Percentiles rank a stretch among this genome's conserved stretches.
phyloP scores from a whole-genome alignment of 2,329 filamentous ascomycete genomes.

The Aspergillus flavus region DNA sequence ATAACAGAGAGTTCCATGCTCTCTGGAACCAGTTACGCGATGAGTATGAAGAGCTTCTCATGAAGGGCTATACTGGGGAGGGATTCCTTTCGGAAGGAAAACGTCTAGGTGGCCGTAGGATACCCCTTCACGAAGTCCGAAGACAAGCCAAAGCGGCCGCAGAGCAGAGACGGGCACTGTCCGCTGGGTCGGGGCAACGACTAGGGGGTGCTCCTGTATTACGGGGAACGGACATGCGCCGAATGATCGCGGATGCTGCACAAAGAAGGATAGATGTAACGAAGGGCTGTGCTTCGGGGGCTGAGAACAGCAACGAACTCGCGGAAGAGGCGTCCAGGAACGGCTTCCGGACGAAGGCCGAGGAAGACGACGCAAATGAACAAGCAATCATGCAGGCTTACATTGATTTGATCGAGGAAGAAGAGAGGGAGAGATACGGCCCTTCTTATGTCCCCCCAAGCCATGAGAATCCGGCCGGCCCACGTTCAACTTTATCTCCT shows the following conservation, averaged over 20 bases:
- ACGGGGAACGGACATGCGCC: conserved; percentile 69
- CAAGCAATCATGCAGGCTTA: conserved; percentile 81
- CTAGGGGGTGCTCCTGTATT: conserved; percentile 66
- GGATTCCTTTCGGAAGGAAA: conserved; percentile 78
- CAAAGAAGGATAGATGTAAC: conserved; percentile 68
- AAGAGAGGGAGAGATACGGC: conserved; percentile 65
- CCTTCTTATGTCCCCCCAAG: conserved; percentile 57
- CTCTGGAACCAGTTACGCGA: conserved; percentile 89
- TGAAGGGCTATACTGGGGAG: conserved; percentile 88
- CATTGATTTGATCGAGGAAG: conserved; percentile 84
- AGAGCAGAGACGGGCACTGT: conserved; percentile 65
- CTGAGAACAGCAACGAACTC: conserved; percentile 67
- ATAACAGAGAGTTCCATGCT: conserved; percentile 79
- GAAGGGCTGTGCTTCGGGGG: conserved; percentile 75
- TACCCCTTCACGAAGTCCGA: conserved; percentile 73
- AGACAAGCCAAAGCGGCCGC: conserved; percentile 73
- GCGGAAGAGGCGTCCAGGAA: conserved; percentile 67
- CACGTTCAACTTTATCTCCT: conserved; percentile 41
- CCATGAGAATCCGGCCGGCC: conserved; percentile 55
- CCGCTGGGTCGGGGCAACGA: conserved; percentile 67
- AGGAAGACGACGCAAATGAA: conserved; percentile 88
- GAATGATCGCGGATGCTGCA: conserved; percentile 71
- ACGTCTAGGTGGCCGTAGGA: conserved; percentile 66
- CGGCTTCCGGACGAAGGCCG: conserved; percentile 80
- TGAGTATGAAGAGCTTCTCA: conserved; percentile 73